Evolutionary conservation across 163 green algal species (phyloP), one percentile per base, ranked within the genome.

Genomic region (Scenedesmus sp.): DNA sequence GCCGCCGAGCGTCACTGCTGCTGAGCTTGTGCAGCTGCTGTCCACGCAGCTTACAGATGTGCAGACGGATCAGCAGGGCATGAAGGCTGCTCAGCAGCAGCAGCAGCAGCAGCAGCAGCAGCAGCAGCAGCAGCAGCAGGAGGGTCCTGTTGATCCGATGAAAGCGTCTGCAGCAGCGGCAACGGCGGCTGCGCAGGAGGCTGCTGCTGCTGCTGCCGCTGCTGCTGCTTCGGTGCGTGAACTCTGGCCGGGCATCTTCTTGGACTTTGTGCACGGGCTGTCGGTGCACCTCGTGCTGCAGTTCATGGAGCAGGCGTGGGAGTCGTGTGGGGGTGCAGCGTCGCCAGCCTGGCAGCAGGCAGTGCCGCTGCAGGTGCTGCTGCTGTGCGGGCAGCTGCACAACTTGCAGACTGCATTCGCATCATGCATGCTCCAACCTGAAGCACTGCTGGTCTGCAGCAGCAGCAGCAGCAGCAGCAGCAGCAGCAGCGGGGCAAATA

Each of bases 341-440:
- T 33, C 73, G 15, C 20, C 42, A 68, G 79, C 43, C 0, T 68
- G 43, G 43, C 79, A 85, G 22, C 43, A 85, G 30, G 79, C 79
- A 35, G 33, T 88, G 83, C 51, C 83, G 37, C 40, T 88, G 83
- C 53, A 88, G 16, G 83, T 56, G 35, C 56, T 88, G 83, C 59
- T 61, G 56, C 56, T 88, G 83, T 53, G 68, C 42, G 35, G 18
- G 37, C 53, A 43, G 3, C 9, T 80, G 83, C 59, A 61, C 20
- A 20, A 65, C 37, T 20, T 88, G 56, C 22, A 65, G 18, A 37
- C 0, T 35, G 30, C 44, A 3, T 1, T 86, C 16, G 49, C 3
- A 46, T 13, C 33, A 30, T n/a, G 18, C 33, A 10, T 49, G 0
- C n/a, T 10, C 24, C 46, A 7, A 49, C 4, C 44, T 24, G 46